A percentile compares a stretch with the other conserved stretches of the same genome.
Evolutionary conservation across 2,329 filamentous ascomycete species (phyloP).

Genomic region (Cladosporium colombiae): DNA sequence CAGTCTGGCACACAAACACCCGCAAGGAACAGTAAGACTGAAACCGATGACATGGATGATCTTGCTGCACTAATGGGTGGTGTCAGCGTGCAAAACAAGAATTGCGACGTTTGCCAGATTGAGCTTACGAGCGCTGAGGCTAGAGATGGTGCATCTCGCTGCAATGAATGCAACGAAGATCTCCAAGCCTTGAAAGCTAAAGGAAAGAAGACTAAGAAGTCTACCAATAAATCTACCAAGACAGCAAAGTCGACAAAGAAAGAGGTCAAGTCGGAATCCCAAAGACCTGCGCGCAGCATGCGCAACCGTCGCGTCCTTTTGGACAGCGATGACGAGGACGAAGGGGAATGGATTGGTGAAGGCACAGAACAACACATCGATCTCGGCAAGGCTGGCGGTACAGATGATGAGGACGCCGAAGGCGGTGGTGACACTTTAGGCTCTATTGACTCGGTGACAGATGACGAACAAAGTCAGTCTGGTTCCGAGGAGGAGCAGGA

Average conservation of each 20-base stretch:
- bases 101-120: slow-evolving; percentile 80
- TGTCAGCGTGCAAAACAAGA: slow-evolving; percentile 73
- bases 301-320: slow-evolving; percentile 60
- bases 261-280: slow-evolving; percentile 37
- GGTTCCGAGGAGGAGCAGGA: slow-evolving; percentile 47
- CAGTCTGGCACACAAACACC: slow-evolving; percentile 46
- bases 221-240: slow-evolving; percentile 28
- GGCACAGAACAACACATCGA: slow-evolving; percentile 63
- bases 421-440: slow-evolving; percentile 79
- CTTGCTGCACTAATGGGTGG: slow-evolving; percentile 85
- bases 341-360: slow-evolving; percentile 74
- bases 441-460: slow-evolving; percentile 66
- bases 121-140: slow-evolving; percentile 62
- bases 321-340: slow-evolving; percentile 65
- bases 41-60: slow-evolving; percentile 71
- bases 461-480: slow-evolving; percentile 52
- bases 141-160: slow-evolving; percentile 58
- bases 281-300: slow-evolving; percentile 37
- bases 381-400: slow-evolving; percentile 67
- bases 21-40: slow-evolving; percentile 49
- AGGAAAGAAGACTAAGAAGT: slow-evolving; percentile 37
- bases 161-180: slow-evolving; percentile 73
- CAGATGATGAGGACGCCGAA: slow-evolving; percentile 85
- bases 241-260: slow-evolving; percentile 25
- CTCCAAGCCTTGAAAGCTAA: slow-evolving; percentile 57